Evolutionary conservation across 345 rosid genomes (phyloP), one percentile per base, ranked within the genome.

Genomic region (Linum usitatissimum): DNA sequence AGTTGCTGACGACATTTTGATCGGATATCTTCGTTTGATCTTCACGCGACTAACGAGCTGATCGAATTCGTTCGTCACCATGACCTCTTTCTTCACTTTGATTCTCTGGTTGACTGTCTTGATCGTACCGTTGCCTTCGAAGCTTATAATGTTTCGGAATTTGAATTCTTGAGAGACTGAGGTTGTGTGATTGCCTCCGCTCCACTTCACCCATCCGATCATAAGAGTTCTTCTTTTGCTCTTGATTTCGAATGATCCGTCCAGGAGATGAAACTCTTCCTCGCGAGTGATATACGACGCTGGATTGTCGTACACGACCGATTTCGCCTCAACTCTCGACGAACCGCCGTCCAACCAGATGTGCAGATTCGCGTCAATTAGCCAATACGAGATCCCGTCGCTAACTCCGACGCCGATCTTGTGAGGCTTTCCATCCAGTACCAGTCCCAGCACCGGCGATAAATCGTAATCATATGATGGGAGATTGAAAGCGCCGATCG

Each of bases 351-450:
- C 91, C 14, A 87, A 45, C 96, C 98, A 92, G 12, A 87, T 30
- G 70, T 92, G 95, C 64, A 87, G 34, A 78, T 92, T 87, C 2
- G 93, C 98, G 53, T 87, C 79, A 28, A 87, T 85, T 28, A 92
- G 91, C 98, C 98, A 92, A 60, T 67, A 89, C 0, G 87, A 81
- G 61, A 84, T 83, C 17, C 81, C 91, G 66, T 79, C 76, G 2
- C 31, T 67, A 9, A 92, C 91, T 0, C 86, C 81, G 20, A 92
- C 63, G 0, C 78, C 68, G 36, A 92, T 70, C 31, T 75, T 80
- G 63, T 92, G 96, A 30, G 20, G 60, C 53, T 84, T 76, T 17
- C 86, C 81, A 55, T 89, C 96, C 49, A 84, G 65, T 42, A 89
- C 78, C 66, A 66, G 49, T 19, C 87, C 96, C 17, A 92, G 65